Conservation (phyloP, 805 yeast species). For the Candida glaebosa region DNA sequence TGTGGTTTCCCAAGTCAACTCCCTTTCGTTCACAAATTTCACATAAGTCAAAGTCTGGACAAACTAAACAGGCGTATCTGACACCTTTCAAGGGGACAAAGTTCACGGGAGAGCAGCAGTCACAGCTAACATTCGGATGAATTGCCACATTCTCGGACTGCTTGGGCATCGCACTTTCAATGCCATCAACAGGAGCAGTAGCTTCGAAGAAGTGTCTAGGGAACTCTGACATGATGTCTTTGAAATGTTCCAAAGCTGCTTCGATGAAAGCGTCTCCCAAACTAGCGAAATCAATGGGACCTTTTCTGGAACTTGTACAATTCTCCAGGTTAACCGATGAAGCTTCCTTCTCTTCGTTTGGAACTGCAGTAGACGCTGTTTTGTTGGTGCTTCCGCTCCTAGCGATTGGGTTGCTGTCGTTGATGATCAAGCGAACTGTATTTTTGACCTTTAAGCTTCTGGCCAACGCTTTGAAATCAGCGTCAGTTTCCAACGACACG, state of each 20-base stretch:
- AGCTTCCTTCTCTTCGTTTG: neutral
- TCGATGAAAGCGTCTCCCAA: slow-evolving; percentile 25
- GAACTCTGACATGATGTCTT: slow-evolving; percentile 11
- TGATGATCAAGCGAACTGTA: slow-evolving; percentile 33
- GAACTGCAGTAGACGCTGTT: neutral
- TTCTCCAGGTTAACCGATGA: neutral
- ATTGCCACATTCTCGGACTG: neutral
- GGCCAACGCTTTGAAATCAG: slow-evolving; percentile 41
- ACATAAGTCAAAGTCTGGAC: slow-evolving; percentile 54
- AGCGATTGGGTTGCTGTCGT: slow-evolving; percentile 10
- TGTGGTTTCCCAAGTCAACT: slow-evolving; percentile 16
- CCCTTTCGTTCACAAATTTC: slow-evolving; percentile 26
- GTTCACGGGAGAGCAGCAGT: slow-evolving; percentile 27
- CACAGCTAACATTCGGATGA: slow-evolving; percentile 28
- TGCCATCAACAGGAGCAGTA: slow-evolving; percentile 5
- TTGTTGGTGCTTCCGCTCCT: too few relatives aligned
- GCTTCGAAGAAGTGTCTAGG: slow-evolving; percentile 2
- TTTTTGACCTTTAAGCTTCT: slow-evolving; percentile 49
- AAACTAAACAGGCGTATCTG: slow-evolving; percentile 50
- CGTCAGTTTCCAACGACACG: slow-evolving; percentile 32
- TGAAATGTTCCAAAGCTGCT: slow-evolving; percentile 27
- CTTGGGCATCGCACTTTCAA: slow-evolving; percentile 3
- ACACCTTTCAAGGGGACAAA: slow-evolving; percentile 41
- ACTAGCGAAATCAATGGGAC: slow-evolving; percentile 17
- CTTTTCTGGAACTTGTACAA: neutral